phyloP scores from a whole-genome alignment of 2,329 filamentous ascomycete genomes.

The Trichoderma brevicompactum region DNA sequence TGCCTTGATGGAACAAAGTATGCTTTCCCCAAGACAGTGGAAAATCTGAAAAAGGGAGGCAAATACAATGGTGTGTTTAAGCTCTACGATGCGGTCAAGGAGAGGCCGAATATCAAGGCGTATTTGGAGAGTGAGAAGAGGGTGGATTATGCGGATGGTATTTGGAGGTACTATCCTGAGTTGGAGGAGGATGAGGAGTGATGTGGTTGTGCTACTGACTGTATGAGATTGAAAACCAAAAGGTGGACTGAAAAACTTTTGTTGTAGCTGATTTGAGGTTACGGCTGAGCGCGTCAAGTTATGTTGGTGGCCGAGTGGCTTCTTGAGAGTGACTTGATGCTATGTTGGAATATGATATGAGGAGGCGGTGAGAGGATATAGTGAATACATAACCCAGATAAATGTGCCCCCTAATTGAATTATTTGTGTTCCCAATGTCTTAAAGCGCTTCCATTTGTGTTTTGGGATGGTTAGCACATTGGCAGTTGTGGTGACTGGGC shows the following conservation, averaged over 20 bases:
- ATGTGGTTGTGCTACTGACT: background rate
- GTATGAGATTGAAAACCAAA: background rate
- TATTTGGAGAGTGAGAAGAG: conserved; percentile 71
- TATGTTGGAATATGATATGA: background rate
- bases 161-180: conserved; percentile 76
- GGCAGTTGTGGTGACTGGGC: background rate
- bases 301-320: background rate
- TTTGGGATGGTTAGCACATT: background rate
- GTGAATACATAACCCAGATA: background rate
- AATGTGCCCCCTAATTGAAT: too few relatives aligned
- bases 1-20: conserved; percentile 62
- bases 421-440: background rate
- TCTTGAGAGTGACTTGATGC: background rate
- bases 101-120: conserved; percentile 65
- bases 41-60: conserved; percentile 56
- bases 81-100: conserved; percentile 66
- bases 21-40: conserved; percentile 72
- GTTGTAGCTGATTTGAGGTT: background rate
- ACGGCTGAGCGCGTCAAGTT: too few relatives aligned
- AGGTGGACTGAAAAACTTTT: background rate
- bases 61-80: conserved; percentile 66
- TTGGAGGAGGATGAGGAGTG: conserved; percentile 55
- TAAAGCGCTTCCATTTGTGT: too few relatives aligned
- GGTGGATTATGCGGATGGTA: conserved; percentile 63
- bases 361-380: background rate